Evolutionary conservation across 2,329 filamentous ascomycete species (phyloP), one percentile per base, ranked within the genome.

Genomic region (Cercospora zeae-maydis): DNA sequence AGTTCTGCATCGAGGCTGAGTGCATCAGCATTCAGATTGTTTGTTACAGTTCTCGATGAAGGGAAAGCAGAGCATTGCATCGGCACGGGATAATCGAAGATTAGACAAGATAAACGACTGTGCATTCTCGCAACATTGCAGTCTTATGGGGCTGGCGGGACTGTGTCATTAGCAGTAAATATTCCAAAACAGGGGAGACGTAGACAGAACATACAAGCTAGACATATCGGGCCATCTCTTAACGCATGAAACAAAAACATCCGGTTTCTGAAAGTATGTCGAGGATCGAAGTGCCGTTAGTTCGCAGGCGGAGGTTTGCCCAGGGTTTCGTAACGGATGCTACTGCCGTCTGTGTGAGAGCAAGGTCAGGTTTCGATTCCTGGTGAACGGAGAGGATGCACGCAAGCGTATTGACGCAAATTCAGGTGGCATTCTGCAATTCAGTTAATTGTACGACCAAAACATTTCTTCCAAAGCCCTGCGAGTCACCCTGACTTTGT

Each of bases 401-500:
- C 7, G 49, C 4, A 33, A 13, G 49, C 7, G 31, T 13, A 19
- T 31, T 9, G 31, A 21, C 9, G 8, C 31, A 31, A 31, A 33
- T 24, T 52, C n/a, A 13, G 4, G 30, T 7, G 2, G 11, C n/a
- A 33, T 13, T 52, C 27, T 33, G 49, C 31, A 31, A 31, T 52
- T 45, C 14, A 52, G 24, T 52, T 14, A 31, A 52, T 10, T 31
- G 31, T 33, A 52, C 49, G 27, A 31, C 31, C 49, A 33, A 52
- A 52, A 52, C 31, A n/a, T 10, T n/a, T n/a, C 49, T 52, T 52
- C 24, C 49, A 34, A 31, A 52, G 31, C 7, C 49, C 49, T 27
- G 27, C 31, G 27, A 52, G 49, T 52, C 49, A 59, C 14, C 57
- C 57, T n/a, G 45, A 45, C 49, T 66, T 71, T 45, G 63, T 59